Percentiles rank a stretch among this genome's conserved stretches.
phyloP scores from a whole-genome alignment of 257 asterid genomes.

The Craterostigma plantagineum region DNA sequence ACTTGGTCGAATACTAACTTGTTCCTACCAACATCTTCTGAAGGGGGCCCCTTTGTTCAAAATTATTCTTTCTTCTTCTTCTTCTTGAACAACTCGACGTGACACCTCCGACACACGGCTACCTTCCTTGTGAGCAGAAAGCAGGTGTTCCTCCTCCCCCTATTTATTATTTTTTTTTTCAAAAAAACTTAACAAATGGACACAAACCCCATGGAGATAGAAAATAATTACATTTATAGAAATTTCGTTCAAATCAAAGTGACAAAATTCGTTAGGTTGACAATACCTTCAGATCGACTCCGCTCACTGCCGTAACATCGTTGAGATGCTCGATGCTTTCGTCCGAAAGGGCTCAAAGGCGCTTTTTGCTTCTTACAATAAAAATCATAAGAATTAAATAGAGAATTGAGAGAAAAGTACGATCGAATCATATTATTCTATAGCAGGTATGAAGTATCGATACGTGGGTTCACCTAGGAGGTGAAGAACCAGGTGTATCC shows the following conservation, averaged over 20 bases:
- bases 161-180: conserved; percentile 7
- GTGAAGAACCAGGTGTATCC: conserved; percentile 70
- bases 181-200: too few relatives aligned
- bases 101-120: conserved; percentile 81
- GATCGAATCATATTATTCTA: too few relatives aligned
- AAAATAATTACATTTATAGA: not conserved
- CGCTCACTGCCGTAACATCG: conserved; percentile 96
- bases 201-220: not conserved
- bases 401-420: too few relatives aligned
- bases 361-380: conserved; percentile 86
- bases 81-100: conserved; percentile 90
- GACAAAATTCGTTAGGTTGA: conserved; percentile 9
- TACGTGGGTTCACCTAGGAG: conserved; percentile 52
- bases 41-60: conserved; percentile 65
- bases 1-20: conserved; percentile 26
- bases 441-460: too few relatives aligned
- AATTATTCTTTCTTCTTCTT: conserved; percentile 77
- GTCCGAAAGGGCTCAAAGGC: conserved; percentile 59
- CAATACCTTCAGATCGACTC: conserved; percentile 89
- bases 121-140: conserved; percentile 85
- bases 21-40: conserved; percentile 68
- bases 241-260: conserved; percentile 9
- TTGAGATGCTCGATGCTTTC: conserved; percentile 97
- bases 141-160: conserved; percentile 78
- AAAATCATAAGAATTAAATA: not conserved